Base-by-base conservation (phyloP, 192 early-diverging fungal species). In the Coemansia asiatica region DNA sequence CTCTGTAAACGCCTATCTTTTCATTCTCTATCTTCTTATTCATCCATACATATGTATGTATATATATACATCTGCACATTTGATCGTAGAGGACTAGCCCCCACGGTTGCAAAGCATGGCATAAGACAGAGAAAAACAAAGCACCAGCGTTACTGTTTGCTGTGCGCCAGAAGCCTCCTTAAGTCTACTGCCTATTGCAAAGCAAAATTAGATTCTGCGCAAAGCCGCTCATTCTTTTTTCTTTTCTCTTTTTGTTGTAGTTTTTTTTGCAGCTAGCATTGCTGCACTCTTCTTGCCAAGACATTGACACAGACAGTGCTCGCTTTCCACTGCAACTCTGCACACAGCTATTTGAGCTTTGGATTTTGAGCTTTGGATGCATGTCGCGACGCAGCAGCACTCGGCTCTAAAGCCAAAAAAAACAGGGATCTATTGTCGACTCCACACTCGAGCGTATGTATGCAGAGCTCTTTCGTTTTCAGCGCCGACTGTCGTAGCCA, bases 191-290 rank as follows among this genome's bases (percentile, higher is more conserved):
- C 40, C 40, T 8, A 44, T 44, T 44, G 40, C 40, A 44, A 8
- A 44, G 40, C 40, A 44, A 44, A 44, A 44, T 44, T 44, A 44
- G 40, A 44, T 44, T 44, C 40, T 44, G 40, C 40, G 40, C 40
- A 44, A 44, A 44, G 40, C 40, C 40, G 40, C 40, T 44, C 40
- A 44, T 44, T 44, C 40, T 44, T 44, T 5, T 44, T 44, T 44
- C 10, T 36, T 4, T 10, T 36, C 10, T 36, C 10, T 36, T 7
- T 10, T 36, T 36, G 35, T 10, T 7, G 35, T 10, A 36, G 10
- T 36, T 44, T 16, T 3, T 44, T 9, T 16, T 44, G 40, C 40
- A 44, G 40, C 40, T 2, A 44, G 40, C 5, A 2, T 16, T 44
- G 40, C 40, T 16, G 40, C 40, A 12, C 40, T 16, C 15, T 4